Base-by-base conservation (phyloP, 257 asterid genomes). In the Perilla frutescens region DNA sequence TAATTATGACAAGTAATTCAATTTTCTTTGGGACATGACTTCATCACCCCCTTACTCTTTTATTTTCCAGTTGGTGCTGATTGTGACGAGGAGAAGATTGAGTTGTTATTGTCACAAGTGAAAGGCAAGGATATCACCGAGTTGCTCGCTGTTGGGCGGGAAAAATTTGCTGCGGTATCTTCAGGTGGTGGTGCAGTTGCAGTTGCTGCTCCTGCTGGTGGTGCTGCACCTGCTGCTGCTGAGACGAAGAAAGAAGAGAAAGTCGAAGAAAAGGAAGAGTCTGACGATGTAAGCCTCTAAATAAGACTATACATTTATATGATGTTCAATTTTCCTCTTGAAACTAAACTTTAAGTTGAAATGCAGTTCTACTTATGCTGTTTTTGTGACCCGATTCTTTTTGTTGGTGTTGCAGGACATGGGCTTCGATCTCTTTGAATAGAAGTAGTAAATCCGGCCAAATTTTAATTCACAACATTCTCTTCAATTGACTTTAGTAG, bases 371-470 rank as follows among this genome's bases (percentile, higher is more conserved):
- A 56, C n/a, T 48, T 7, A 7, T 40, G 0, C n/a, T 63, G 40
- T 50, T 53, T 8, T 0, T 15, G 12, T 50, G 20, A 45, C 34
- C 78, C 51, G 13, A 54, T 8, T 66, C 7, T 77, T 9, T 43
- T 14, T 34, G 9, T 8, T 32, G 63, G 1, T 49, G 58, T 51
- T 80, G 73, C 87, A 85, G 87, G 90, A 86, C 61, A 83, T 86
- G 90, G 90, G 90, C 62, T 86, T 86, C 81, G 80, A 88, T 73
- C 90, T 86, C 8, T 86, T 83, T 1, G 90, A 83, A 72, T 86
- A 80, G 77, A 40, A 37, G 13, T 15, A 76, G 13, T 53, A 26
- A n/a, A 41, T 14, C 39, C 12, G 5, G 47, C 39, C 20, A 3
- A 20, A 20, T 20, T 11, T 12, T 64, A 13, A 14, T 13, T 32